Evolutionary conservation across 164 flowering plant species (phyloP).

Genomic region (Pachysandra terminalis): DNA sequence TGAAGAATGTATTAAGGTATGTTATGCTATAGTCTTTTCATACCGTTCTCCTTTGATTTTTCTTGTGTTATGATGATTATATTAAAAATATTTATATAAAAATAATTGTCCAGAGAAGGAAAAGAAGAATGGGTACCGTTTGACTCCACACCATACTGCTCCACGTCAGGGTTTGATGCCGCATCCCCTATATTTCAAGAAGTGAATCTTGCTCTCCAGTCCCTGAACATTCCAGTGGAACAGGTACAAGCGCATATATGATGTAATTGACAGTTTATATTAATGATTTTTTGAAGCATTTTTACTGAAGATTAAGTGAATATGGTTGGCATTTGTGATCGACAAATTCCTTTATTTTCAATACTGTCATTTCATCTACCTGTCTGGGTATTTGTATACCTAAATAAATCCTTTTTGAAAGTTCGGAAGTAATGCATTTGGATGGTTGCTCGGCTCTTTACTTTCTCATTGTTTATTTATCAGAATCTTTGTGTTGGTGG

Average conservation of each 20-base stretch:
- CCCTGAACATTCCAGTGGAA: conserved; percentile 71
- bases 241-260: conserved; percentile 49
- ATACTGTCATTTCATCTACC: background rate
- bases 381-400: too few species aligned
- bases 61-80: background rate
- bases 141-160: conserved; percentile 79
- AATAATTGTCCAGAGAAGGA: conserved; percentile 56
- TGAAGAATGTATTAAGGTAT: conserved; percentile 60
- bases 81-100: background rate
- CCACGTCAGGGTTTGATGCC: conserved; percentile 75
- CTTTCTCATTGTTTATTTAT: too few species aligned
- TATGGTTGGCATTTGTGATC: background rate
- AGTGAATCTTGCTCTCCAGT: conserved; percentile 46
- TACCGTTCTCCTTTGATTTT: background rate
- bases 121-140: conserved; percentile 79
- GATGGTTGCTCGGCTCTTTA: too few species aligned
- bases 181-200: conserved; percentile 64
- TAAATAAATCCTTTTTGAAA: too few species aligned
- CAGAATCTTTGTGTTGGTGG: too few species aligned
- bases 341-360: background rate
- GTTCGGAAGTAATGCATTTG: too few species aligned
- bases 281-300: background rate
- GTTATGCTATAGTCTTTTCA: background rate
- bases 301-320: background rate
- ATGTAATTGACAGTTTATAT: background rate